A percentile compares a stretch with the other conserved stretches of the same genome.
Evolutionary conservation across 176 grass and related monocot species (phyloP).

Genomic region (Elaeis guineensis): DNA sequence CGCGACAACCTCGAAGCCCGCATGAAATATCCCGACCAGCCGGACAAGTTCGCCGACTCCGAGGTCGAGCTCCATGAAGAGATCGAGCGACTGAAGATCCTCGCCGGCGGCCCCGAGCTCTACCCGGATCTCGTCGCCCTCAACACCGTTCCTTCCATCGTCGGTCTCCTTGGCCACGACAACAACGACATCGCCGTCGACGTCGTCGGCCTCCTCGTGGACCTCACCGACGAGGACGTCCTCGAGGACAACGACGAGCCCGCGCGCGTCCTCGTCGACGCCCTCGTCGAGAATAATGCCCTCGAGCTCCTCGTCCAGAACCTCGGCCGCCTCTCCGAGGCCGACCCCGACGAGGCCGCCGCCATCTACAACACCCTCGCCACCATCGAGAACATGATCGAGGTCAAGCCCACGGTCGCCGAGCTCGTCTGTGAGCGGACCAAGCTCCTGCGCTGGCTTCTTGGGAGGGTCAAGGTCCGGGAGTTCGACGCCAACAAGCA

Average conservation of each 20-base stretch:
- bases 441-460: slow-evolving; percentile 77
- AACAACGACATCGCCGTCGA: slow-evolving; percentile 79
- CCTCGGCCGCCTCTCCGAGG: slow-evolving; percentile 71
- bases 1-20: slow-evolving; percentile 89
- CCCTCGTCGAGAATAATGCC: slow-evolving; percentile 63
- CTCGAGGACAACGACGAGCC: slow-evolving; percentile 47
- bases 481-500: slow-evolving; percentile 96
- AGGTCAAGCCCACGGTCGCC: slow-evolving; percentile 62
- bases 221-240: slow-evolving; percentile 81
- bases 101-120: slow-evolving; percentile 75
- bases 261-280: slow-evolving; percentile 50
- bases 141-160: slow-evolving; percentile 60
- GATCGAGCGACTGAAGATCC: slow-evolving; percentile 63
- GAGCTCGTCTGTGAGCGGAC: slow-evolving; percentile 78
- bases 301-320: slow-evolving; percentile 86
- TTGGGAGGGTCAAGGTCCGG: slow-evolving; percentile 62
- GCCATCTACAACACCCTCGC: slow-evolving; percentile 69
- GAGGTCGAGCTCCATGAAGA: slow-evolving; percentile 85
- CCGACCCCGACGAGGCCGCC: slow-evolving; percentile 64
- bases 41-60: slow-evolving; percentile 68
- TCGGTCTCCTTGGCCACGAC: slow-evolving; percentile 70
- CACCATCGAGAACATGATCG: slow-evolving; percentile 80
- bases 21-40: slow-evolving; percentile 84
- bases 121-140: slow-evolving; percentile 71
- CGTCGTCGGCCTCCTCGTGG: slow-evolving; percentile 65